Conservation (phyloP, 2,329 filamentous ascomycete species). For the Talaromyces sp. region DNA sequence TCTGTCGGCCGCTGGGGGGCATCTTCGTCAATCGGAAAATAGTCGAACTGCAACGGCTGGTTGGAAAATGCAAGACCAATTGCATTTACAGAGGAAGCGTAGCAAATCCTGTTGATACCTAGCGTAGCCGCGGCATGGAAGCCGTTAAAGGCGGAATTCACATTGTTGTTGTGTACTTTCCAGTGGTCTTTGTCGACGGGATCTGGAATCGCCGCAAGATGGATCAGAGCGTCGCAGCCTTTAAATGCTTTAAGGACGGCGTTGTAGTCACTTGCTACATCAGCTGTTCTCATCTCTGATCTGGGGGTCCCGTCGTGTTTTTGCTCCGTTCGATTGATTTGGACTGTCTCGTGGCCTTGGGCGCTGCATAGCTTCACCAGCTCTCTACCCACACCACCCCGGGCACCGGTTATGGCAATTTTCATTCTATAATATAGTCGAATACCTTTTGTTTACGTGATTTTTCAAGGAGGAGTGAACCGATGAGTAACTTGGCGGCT, state of each 20-base stretch:
- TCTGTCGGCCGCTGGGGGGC: slow-evolving; percentile 28
- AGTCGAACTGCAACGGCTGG: slow-evolving; percentile 29
- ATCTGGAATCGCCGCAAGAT: slow-evolving; percentile 34
- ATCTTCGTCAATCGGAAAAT: slow-evolving; percentile 35
- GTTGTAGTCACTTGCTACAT: slow-evolving; percentile 28
- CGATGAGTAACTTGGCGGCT: background rate
- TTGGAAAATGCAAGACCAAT: slow-evolving; percentile 34
- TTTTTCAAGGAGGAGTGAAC: background rate
- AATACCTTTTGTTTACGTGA: background rate
- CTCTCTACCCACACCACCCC: slow-evolving; percentile 26
- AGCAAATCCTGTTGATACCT: slow-evolving; percentile 31
- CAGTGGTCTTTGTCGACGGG: slow-evolving; percentile 27
- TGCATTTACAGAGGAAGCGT: slow-evolving; percentile 34
- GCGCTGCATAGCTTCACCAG: slow-evolving; percentile 26
- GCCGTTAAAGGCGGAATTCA: slow-evolving; percentile 34
- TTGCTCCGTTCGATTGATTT: slow-evolving; percentile 28
- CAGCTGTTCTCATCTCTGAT: slow-evolving; percentile 29
- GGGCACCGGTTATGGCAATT: slow-evolving; percentile 38
- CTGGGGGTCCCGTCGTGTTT: slow-evolving; percentile 25
- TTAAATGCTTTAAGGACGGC: slow-evolving; percentile 25
- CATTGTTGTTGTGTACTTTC: slow-evolving; percentile 33
- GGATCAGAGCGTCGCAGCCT: slow-evolving; percentile 34
- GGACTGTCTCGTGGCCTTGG: slow-evolving; percentile 27
- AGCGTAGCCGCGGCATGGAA: slow-evolving; percentile 31
- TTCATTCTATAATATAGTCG: slow-evolving; percentile 20